Conservation (phyloP, 2,329 filamentous ascomycete species). For the Hypoxylon sp. region DNA sequence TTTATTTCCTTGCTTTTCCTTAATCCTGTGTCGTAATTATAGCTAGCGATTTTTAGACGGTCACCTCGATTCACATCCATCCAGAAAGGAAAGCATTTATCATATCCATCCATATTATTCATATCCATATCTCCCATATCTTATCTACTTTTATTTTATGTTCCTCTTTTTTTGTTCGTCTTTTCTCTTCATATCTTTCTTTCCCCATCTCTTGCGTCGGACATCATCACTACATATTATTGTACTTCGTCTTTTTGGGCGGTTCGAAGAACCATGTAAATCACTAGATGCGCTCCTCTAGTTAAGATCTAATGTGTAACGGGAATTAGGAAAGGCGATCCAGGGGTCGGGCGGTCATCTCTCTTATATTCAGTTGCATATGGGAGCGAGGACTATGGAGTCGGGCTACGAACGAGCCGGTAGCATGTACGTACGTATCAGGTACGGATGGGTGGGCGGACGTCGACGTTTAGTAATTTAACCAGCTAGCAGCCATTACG, state of each 20-base stretch:
- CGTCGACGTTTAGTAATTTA: constrained; percentile 12
- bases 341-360: constrained; percentile 13
- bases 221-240: constrained; percentile 16
- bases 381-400: constrained; percentile 13
- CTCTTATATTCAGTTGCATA: constrained; percentile 15
- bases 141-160: not conserved
- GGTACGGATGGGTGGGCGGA: not conserved
- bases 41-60: constrained; percentile 46
- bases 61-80: constrained; percentile 48
- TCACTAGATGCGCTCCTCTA: constrained; percentile 14
- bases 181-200: not conserved
- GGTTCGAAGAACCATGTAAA: constrained; percentile 27
- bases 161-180: not conserved
- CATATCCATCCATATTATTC: constrained; percentile 28
- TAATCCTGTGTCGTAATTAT: constrained; percentile 40
- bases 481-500: not conserved
- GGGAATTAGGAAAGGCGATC: not conserved
- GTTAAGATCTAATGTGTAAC: constrained; percentile 33
- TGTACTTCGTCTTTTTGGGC: too few relatives aligned
- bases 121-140: not conserved
- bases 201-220: not conserved
- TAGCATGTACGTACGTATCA: constrained; percentile 17
- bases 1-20: constrained; percentile 25
- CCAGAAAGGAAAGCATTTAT: constrained; percentile 39
- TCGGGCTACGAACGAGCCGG: constrained; percentile 3